These are phyloP conservation scores for Tuber melanosporum DNA, from an alignment of 495 filamentous ascomycete genomes.

Conservation along the genomic window DNA sequence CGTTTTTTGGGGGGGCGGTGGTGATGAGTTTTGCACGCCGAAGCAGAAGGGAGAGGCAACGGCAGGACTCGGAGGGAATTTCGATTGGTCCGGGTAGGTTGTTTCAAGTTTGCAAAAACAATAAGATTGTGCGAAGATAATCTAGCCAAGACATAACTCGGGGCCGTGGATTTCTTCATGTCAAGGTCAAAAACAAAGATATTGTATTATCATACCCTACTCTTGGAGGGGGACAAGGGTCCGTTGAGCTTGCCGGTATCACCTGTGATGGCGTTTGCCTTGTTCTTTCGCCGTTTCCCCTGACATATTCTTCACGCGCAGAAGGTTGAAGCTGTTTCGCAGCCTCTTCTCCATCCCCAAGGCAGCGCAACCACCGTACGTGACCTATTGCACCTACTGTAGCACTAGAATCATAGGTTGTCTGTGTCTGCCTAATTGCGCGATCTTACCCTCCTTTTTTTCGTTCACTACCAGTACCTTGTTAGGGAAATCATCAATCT, in stretches of 20 bases:
- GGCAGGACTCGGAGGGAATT: constrained; percentile 47
- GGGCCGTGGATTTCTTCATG: not conserved
- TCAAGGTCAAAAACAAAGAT: not conserved
- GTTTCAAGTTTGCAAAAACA: not conserved
- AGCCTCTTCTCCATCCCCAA: not conserved
- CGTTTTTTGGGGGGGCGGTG: constrained; percentile 43
- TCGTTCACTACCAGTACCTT: not conserved
- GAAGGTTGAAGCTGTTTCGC: not conserved
- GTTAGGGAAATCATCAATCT: not conserved
- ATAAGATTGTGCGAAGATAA: not conserved
- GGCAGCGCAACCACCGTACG: not conserved
- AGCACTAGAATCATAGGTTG: not conserved
- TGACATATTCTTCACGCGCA: not conserved
- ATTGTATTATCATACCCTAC: not conserved
- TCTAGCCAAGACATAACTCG: not conserved
- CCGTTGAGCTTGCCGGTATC: not conserved
- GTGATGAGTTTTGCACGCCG: constrained; percentile 51
- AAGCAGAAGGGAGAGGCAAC: constrained; percentile 11
- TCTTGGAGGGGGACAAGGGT: not conserved
- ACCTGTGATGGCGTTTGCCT: not conserved
- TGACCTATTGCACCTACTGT: not conserved
- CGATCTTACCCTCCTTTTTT: not conserved
- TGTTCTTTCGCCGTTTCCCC: not conserved
- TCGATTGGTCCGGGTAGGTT: constrained; percentile 31
- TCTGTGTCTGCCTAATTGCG: not conserved